Evolutionary conservation across 2,329 filamentous ascomycete genomes (phyloP).

Genomic region (Cladobotryum mycophilum): DNA sequence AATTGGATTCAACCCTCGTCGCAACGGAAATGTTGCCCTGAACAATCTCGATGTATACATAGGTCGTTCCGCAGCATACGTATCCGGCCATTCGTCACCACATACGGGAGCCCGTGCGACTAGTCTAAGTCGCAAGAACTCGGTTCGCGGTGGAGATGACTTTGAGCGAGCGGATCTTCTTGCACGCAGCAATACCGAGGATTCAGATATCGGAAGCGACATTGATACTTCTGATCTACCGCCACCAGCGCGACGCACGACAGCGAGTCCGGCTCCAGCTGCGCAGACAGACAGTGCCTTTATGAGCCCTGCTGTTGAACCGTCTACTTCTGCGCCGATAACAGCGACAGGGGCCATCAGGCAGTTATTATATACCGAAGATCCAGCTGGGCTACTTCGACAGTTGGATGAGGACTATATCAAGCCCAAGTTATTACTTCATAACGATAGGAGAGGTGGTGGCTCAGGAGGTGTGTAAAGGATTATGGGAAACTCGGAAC

Average conservation of each 20-base stretch:
- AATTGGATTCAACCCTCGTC: constrained; percentile 70
- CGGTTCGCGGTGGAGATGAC: constrained; percentile 38
- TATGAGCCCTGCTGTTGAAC: constrained; percentile 24
- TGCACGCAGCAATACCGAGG: constrained; percentile 41
- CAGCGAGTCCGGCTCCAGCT: constrained; percentile 20
- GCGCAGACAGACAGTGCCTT: constrained; percentile 24
- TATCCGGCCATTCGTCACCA: constrained; percentile 48
- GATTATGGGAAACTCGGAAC: neutral
- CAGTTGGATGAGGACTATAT: constrained; percentile 95
- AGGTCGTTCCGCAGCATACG: constrained; percentile 40
- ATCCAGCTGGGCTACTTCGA: constrained; percentile 83
- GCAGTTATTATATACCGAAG: constrained; percentile 76
- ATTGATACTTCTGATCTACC: constrained; percentile 62
- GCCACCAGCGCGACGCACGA: constrained; percentile 45
- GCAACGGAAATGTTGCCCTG: constrained; percentile 55
- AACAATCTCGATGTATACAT: constrained; percentile 40
- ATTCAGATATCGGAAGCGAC: constrained; percentile 57
- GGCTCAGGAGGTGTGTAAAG: constrained; percentile 21
- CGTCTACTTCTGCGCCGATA: constrained; percentile 38
- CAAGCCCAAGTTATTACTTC: constrained; percentile 82
- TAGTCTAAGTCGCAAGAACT: constrained; percentile 49
- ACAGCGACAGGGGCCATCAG: constrained; percentile 71
- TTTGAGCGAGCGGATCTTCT: constrained; percentile 53
- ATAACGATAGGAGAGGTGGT: constrained; percentile 47
- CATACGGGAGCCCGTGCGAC: constrained; percentile 35